Base-by-base conservation (phyloP, 2,329 filamentous ascomycete genomes). In the Trichoderma hamatum region DNA sequence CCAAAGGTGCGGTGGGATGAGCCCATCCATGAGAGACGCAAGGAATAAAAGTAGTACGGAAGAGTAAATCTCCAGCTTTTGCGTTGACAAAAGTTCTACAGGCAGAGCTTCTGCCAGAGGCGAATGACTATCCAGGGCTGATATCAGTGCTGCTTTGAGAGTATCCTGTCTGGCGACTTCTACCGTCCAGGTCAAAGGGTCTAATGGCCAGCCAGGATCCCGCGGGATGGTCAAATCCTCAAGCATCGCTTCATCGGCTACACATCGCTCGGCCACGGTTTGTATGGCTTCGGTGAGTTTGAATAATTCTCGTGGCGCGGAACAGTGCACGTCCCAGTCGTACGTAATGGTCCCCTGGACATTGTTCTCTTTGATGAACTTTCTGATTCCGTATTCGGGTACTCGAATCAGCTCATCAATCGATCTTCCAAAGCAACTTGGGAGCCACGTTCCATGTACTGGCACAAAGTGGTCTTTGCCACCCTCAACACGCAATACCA, bases 401-500 rank as follows among this genome's bases (percentile, higher is more conserved):
- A 97, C 88, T 21, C 90, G 89, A 61, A 96, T 93, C 10, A 99
- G 85, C 75, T 97, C 94, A 70, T 94, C 91, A n/a, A 99, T 86
- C 0, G 92, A 94, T 46, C 93, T 89, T 0, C 92, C 93, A 60
- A 98, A 92, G 74, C 90, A 92, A 0, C 93, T 93, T 10, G 92
- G 91, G 3, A 90, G 82, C 95, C 96, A 99, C 1, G 81, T 83
- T 0, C 88, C 96, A 28, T 87, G 89, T 0, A 97, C 84, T 0
- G 94, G 91, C 49, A 99, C 88, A 76, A 99, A 99, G 76, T 98
- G 92, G 74, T 99, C 96, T 59, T 94, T 87, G 0, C 96, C 96
- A 64, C 91, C 88, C 13, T 89, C 85, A 5, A 99, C 92, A 0
- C 94, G 89, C 10, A 99, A 84, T 2, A 99, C 90, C 9, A 99